Evolutionary conservation across 768 basidiomycete genomes (phyloP), one percentile per base, ranked within the genome.

Genomic region (Phlegmacium glaucopus): DNA sequence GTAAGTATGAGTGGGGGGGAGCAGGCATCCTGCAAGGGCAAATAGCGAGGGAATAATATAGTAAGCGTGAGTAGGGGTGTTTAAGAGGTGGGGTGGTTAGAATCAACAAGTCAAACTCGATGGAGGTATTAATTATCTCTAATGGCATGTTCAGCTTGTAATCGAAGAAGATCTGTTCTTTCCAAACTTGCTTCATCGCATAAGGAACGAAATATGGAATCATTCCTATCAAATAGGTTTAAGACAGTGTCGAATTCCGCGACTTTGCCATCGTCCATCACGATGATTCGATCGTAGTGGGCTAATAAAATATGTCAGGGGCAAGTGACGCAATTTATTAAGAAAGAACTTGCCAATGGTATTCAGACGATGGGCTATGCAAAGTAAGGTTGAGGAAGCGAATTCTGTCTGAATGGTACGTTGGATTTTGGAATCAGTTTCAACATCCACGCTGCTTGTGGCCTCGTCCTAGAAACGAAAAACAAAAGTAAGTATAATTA

Each of bases 181-280:
- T 70, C 66, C 13, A 87, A 63, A 50, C 73, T 74, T 6, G 83
- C 83, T 56, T 86, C 82, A 44, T 84, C 71, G 57, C 87, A 89
- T 18, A 87, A 74, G 3, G 79, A 77, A 15, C 84, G 72, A 72
- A 88, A 88, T 43, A 87, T 80, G 2, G 84, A 87, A 45, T 73
- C 71, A 42, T 74, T 66, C 48, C 72, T 74, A 58, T 83, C 78
- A 55, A 80, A 81, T 4, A 90, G 75, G 50, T 72, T 75, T 35
- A 85, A 70, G 3, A 88, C 87, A 2, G 83, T 83, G 63, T 88
- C 87, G 58, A 80, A 87, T 63, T 90, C 87, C 9, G 80, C 82
- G 3, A 88, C 78, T 27, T 67, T 56, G 4, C 89, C 87, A 22
- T 72, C 66, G 54, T 85, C 80, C 82, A 91, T 85, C 38, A 89